Evolutionary conservation across 257 asterid genomes (phyloP), one percentile per base, ranked within the genome.

Genomic region (Solanum piurae): DNA sequence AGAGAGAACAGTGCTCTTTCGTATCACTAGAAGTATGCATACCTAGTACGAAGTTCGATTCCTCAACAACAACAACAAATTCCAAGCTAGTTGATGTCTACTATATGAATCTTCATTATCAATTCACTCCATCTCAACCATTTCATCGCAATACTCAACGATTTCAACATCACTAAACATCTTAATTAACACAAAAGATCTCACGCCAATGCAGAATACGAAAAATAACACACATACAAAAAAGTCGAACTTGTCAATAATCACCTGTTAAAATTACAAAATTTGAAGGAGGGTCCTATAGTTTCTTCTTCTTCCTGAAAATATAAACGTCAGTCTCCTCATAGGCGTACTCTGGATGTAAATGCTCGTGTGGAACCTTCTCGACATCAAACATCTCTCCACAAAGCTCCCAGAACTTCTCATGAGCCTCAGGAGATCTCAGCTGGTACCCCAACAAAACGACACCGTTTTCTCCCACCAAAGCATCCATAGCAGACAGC

Each of bases 371-470:
- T 23, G 98, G 98, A 37, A 95, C 90, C 92, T 92, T 95, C 89
- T 95, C 89, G 36, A 95, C 90, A 66, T 94, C 95, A 76, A 97
- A 97, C n/a, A 89, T 92, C 23, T 77, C 91, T 12, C 18, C 89
- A 37, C 92, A 93, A 90, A 91, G 89, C 68, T 92, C 94, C 98
- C 99, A 95, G 76, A 97, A 97, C 92, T 93, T 18, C 86, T 64
- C 52, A 87, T 95, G 93, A 14, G 99, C 98, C 91, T 97, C 98
- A 4, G 98, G 98, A 7, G 98, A 95, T 92, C 98, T 92, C 90
- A 95, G 29, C 86, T 95, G 99, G 86, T 97, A 95, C 49, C 99
- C 98, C 83, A 97, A 52, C 90, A 97, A 75, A 6, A 97, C 95
- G 69, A 93, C 98, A 88, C 99, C 99, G 91, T 91, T 90, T 6